Conservation (phyloP, 805 yeast species). For the Ogataea glucozyma region DNA sequence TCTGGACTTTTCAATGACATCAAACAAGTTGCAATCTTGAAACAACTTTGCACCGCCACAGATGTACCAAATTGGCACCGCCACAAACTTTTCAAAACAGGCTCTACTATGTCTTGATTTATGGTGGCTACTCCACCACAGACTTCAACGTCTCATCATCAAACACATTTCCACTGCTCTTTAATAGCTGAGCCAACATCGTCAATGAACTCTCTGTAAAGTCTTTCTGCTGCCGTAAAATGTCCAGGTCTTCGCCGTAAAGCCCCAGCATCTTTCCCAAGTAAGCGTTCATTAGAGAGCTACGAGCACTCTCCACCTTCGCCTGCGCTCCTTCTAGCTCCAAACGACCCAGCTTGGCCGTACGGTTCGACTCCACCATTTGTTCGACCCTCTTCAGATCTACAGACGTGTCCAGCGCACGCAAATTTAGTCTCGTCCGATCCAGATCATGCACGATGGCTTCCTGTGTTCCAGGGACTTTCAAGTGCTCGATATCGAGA, state of each 20-base stretch:
- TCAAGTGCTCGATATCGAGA: constrained; percentile 30
- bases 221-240: constrained; percentile 62
- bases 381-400: constrained; percentile 5
- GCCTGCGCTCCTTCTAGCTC: constrained; percentile 32
- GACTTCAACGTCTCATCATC: constrained; percentile 49
- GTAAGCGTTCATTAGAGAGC: constrained; percentile 49
- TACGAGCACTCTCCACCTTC: constrained; percentile 33
- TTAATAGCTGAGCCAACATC: constrained; percentile 56
- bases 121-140: constrained; percentile 7
- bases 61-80: too few relatives aligned
- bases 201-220: constrained; percentile 56
- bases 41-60: not conserved
- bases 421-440: constrained; percentile 14
- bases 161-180: constrained; percentile 59
- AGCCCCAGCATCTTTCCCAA: constrained; percentile 55
- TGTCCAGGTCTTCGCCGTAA: constrained; percentile 63
- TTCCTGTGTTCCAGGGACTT: constrained; percentile 16
- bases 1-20: not conserved
- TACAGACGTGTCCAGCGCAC: constrained; percentile 11
- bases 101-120: not conserved
- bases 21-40: not conserved
- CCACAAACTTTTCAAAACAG: too few relatives aligned
- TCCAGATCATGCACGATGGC: constrained; percentile 20
- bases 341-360: constrained; percentile 1
- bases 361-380: constrained; percentile 2